phyloP scores from a whole-genome alignment of 2,329 filamentous ascomycete genomes.

The Cryphonectria parasitica region DNA sequence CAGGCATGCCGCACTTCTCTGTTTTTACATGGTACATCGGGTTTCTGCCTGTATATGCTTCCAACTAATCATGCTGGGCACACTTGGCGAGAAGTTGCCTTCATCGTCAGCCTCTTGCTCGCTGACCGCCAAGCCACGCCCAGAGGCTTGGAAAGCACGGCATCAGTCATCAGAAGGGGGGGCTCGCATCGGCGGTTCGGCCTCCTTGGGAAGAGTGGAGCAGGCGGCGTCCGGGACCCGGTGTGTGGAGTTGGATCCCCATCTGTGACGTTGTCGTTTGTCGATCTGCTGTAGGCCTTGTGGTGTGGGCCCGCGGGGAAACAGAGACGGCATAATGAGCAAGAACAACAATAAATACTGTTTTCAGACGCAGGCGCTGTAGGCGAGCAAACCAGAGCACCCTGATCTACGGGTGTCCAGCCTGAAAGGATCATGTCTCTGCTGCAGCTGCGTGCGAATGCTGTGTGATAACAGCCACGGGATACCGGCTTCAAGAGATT shows the following conservation, averaged over 20 bases:
- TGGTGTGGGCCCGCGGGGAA: constrained; percentile 23
- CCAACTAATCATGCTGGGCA: constrained; percentile 2
- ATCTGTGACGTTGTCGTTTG: constrained; percentile 27
- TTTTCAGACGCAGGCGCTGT: background rate
- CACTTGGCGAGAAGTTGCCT: constrained; percentile 15
- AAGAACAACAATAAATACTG: background rate
- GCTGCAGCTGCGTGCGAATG: background rate
- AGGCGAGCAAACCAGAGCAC: background rate
- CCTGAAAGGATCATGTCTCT: background rate
- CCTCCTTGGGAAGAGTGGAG: constrained; percentile 7
- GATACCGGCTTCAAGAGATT: background rate
- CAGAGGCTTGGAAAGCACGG: constrained; percentile 19
- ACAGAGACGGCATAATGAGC: background rate
- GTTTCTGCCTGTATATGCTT: background rate
- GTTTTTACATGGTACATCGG: background rate
- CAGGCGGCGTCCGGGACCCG: constrained; percentile 16
- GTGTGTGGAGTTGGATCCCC: constrained; percentile 15
- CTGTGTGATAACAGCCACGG: background rate
- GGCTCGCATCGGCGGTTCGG: constrained; percentile 13
- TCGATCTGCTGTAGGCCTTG: constrained; percentile 22
- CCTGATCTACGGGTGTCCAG: background rate
- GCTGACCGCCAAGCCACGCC: constrained; percentile 26
- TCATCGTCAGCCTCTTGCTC: constrained; percentile 7
- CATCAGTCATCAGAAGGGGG: background rate
- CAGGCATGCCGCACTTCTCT: background rate